phyloP scores from a whole-genome alignment of 108 stramenopile species.

The Schizochytrium sp. region DNA sequence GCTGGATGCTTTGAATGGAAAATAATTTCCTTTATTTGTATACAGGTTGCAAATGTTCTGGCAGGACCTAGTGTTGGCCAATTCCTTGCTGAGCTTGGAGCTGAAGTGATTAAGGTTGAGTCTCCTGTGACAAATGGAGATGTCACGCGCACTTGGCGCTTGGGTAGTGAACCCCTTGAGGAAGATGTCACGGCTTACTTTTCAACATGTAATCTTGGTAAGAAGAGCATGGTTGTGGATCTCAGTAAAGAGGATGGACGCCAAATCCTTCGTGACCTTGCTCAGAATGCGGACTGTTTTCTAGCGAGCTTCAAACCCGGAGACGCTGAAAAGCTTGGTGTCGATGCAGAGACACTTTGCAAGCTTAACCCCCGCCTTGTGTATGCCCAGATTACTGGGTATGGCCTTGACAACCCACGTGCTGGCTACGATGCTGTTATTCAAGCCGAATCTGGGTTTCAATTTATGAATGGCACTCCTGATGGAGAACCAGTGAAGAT shows the following conservation, averaged over 20 bases:
- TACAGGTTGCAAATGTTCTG: conserved; percentile 36
- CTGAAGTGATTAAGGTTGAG: conserved; percentile 49
- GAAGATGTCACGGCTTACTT: conserved; percentile 28
- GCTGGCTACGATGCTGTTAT: conserved; percentile 45
- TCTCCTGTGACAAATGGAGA: conserved; percentile 12
- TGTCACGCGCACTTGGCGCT: conserved; percentile 48
- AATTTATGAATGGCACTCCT: conserved; percentile 43
- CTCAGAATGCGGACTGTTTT: conserved; percentile 33
- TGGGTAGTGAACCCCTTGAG: neutral
- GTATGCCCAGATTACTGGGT: conserved; percentile 36
- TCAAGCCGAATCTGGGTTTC: conserved; percentile 49
- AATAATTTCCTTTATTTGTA: too few species aligned
- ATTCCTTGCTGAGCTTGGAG: conserved; percentile 45
- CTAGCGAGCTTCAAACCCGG: conserved; percentile 61
- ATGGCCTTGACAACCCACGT: conserved; percentile 49
- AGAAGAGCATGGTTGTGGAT: conserved; percentile 21
- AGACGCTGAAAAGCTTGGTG: conserved; percentile 51
- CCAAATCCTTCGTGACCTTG: neutral
- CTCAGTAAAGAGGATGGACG: conserved; percentile 3
- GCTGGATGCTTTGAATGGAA: too few species aligned
- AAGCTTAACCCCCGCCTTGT: neutral
- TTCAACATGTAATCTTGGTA: conserved; percentile 46
- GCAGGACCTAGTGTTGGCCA: conserved; percentile 53
- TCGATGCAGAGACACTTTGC: conserved; percentile 40
- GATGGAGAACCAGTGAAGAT: conserved; percentile 48